Evolutionary conservation across 2,329 filamentous ascomycete genomes (phyloP).

Genomic region (Dendrostoma leiphaemia): DNA sequence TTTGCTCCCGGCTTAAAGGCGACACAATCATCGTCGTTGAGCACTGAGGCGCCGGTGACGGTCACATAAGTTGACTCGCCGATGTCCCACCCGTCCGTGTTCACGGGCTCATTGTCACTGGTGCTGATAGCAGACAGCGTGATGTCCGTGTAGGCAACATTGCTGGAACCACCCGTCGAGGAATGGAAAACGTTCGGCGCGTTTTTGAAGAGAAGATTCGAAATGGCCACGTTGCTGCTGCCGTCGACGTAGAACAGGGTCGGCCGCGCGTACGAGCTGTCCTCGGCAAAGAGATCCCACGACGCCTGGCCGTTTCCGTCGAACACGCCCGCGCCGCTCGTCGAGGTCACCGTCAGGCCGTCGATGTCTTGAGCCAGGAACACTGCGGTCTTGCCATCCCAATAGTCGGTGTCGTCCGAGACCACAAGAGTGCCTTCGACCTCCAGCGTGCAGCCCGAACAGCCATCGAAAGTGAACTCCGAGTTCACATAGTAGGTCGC

Average conservation of each 20-base stretch:
- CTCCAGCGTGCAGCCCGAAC: slow-evolving; percentile 42
- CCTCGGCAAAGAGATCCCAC: slow-evolving; percentile 36
- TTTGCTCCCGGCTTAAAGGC: slow-evolving; percentile 41
- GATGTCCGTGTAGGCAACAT: slow-evolving; percentile 35
- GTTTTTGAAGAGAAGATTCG: slow-evolving; percentile 37
- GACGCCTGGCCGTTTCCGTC: slow-evolving; percentile 46
- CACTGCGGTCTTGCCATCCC: slow-evolving; percentile 38
- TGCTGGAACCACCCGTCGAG: slow-evolving; percentile 32
- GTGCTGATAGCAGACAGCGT: slow-evolving; percentile 37
- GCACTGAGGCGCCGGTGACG: slow-evolving; percentile 33
- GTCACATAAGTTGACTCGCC: slow-evolving; percentile 35
- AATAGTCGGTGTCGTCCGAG: slow-evolving; percentile 36
- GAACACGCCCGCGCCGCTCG: slow-evolving; percentile 39
- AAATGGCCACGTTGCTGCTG: slow-evolving; percentile 33
- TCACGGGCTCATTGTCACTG: slow-evolving; percentile 35
- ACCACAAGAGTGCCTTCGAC: slow-evolving; percentile 42
- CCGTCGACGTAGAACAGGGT: slow-evolving; percentile 40
- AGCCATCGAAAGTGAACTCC: slow-evolving; percentile 39
- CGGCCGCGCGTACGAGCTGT: slow-evolving; percentile 37
- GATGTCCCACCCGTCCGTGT: slow-evolving; percentile 43
- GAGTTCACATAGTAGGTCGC: slow-evolving; percentile 41
- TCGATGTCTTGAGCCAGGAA: slow-evolving; percentile 36
- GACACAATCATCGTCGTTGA: slow-evolving; percentile 43
- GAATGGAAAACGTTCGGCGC: slow-evolving; percentile 44
- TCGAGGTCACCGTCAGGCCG: slow-evolving; percentile 37